Evolutionary conservation across 371 early-diverging fungal species (phyloP), one percentile per base, ranked within the genome.

Genomic region (Catenaria anguillulae): DNA sequence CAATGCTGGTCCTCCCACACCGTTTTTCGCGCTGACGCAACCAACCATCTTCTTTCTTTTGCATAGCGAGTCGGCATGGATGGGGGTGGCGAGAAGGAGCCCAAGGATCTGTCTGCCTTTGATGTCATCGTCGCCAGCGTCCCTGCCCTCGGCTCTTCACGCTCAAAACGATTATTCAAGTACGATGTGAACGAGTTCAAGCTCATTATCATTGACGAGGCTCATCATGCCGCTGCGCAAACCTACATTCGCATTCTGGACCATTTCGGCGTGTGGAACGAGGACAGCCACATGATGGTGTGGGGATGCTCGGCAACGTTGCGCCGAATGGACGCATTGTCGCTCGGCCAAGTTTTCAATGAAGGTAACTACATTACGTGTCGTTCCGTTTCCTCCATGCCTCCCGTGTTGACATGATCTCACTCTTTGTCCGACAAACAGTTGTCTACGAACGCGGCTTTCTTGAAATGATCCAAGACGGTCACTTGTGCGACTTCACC

Each of bases 301-400:
- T 93, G 92, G 88, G 96, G 95, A 0, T 94, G 93, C 62, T 90
- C 94, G 21, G 96, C 94, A 0, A 94, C 97, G 0, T 77, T 92
- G 17, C 70, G 82, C 33, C 75, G 97, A 21, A 84, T 88, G 67
- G 97, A 96, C 66, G 91, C 90, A 1, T 50, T 86, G 21, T 75
- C 73, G 31, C 73, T 96, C 6, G 64, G 65, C 5, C 67, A 64
- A 0, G 77, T 83, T 4, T 96, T 94, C 68, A 86, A 92, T 34
- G 61, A 85, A 26, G 78, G 52, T 50, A 3, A n/a, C n/a, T n/a
- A n/a, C n/a, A n/a, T n/a, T n/a, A n/a, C n/a, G n/a, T n/a, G n/a
- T n/a, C n/a, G n/a, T n/a, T n/a, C n/a, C n/a, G n/a, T n/a, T n/a
- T n/a, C n/a, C n/a, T n/a, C n/a, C n/a, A n/a, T n/a, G n/a, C n/a